Evolutionary conservation across 306 rosid genomes (phyloP), one percentile per base, ranked within the genome.

Genomic region (Citrullus colocynthis): DNA sequence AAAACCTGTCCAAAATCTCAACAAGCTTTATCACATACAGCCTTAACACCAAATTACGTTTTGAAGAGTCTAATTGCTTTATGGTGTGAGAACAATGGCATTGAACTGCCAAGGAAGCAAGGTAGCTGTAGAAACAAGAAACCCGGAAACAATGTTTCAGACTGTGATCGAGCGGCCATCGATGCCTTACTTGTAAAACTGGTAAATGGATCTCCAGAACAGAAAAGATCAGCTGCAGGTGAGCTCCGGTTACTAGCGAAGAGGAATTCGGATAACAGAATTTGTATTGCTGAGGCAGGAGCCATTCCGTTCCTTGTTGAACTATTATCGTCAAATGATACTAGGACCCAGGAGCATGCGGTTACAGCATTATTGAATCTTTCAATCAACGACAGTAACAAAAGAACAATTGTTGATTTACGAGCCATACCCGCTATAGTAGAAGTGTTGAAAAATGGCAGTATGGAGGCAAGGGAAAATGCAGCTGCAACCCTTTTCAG

Each of bases 401-500:
- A 96, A 83, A 96, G 91, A 86, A 87, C 90, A 8, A 96, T 96
- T 20, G 99, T 96, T 72, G 89, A 87, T 54, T 93, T 97, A 2
- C 96, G 99, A 80, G 98, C 99, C 65, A 89, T 96, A 84, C 90
- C 98, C 1, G 96, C 91, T 78, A 92, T 96, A 80, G 99, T 96
- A 59, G 97, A 92, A 79, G 99, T 96, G 49, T 67, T 96, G 88
- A 92, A 73, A 86, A 90, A 85, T 66, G 98, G 98, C 9, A 96
- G 97, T 88, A 92, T 88, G 94, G 99, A 96, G 78, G 98, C 98
- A 74, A 88, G 99, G 87, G 99, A 92, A 84, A 96, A 96, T 28
- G 99, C 99, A 41, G 99, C 98, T 57, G 99, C 99, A 16, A 92
- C 99, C 49, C 98, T 96, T 79, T 96, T 96, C 83, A 92, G 98